Percentiles rank a stretch among this genome's conserved stretches.
phyloP scores from a whole-genome alignment of 1,284 basidiomycete species.

The Flammula alnicola region DNA sequence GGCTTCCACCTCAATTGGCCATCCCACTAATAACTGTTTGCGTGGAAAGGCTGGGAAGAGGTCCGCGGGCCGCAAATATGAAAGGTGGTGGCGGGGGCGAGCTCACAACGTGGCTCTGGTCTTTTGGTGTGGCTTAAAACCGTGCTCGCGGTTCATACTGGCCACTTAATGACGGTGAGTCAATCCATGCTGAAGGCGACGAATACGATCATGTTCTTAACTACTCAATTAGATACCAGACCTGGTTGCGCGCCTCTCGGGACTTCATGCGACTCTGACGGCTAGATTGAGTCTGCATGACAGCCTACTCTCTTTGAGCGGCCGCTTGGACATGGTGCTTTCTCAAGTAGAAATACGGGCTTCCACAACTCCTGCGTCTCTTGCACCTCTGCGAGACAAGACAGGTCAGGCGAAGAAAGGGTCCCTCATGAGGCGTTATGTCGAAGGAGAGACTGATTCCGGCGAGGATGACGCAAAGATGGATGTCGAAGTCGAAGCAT shows the following conservation, averaged over 20 bases:
- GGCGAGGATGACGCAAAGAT: constrained; percentile 65
- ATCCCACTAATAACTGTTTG: constrained; percentile 89
- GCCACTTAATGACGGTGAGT: constrained; percentile 92
- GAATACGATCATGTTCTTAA: constrained; percentile 19
- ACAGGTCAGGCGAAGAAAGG: constrained; percentile 36
- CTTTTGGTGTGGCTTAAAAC: constrained; percentile 91
- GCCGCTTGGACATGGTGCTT: constrained; percentile 91
- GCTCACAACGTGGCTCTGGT: constrained; percentile 83
- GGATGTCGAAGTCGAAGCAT: constrained; percentile 71
- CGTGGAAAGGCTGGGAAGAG: constrained; percentile 87
- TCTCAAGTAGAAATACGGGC: constrained; percentile 91
- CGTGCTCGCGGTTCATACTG: constrained; percentile 87
- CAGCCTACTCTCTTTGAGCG: constrained; percentile 84
- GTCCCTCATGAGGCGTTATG: constrained; percentile 55
- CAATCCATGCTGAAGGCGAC: constrained; percentile 2
- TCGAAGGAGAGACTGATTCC: constrained; percentile 80
- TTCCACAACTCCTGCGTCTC: constrained; percentile 60
- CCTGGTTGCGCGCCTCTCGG: constrained; percentile 81
- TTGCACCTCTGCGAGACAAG: constrained; percentile 47
- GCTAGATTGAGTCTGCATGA: constrained; percentile 85
- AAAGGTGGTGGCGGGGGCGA: constrained; percentile 85
- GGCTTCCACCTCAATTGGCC: constrained; percentile 89
- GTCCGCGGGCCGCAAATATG: constrained; percentile 70
- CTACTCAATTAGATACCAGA: constrained; percentile 73
- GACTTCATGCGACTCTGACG: constrained; percentile 84